Evolutionary conservation across 2,329 filamentous ascomycete genomes (phyloP), one percentile per base, ranked within the genome.

Genomic region (Diaporthe citrichinensis): DNA sequence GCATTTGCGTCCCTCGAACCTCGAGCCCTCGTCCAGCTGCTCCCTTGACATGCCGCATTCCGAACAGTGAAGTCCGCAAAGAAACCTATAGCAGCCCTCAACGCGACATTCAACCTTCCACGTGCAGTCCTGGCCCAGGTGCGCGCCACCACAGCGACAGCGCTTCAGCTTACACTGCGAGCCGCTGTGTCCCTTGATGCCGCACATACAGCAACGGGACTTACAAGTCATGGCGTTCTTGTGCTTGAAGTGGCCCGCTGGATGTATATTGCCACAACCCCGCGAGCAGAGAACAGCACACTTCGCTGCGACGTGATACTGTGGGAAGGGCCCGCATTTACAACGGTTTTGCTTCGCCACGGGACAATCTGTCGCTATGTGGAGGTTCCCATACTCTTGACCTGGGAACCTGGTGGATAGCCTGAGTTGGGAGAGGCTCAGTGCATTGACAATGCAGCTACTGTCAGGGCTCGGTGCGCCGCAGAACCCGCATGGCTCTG

Each of bases 201-300:
- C 85, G 74, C 85, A 86, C 84, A 86, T 86, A 76, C 84, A 86
- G 77, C 85, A 86, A 25, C 85, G 81, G 23, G 78, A 65, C 25
- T 77, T 76, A 78, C 84, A 86, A 4, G 79, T 78, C 81, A 86
- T 85, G 58, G 84, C 84, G 58, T 81, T 84, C 39, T 78, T 78
- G 76, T 85, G 82, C 61, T 78, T 79, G 77, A 78, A 78, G 59
- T 80, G 78, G 9, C 81, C 81, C 3, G 78, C 76, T 0, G 75
- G 75, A 15, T 77, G 65, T 2, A 76, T 69, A 46, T 78, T 78
- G n/a, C 83, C 83, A 46, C 84, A 85, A 17, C 75, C 74, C 55
- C 82, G 81, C 53, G 80, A 83, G 77, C 84, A 86, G 4, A 78
- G 78, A 6, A 84, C 73, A n/a, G 76, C 74, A 75, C 84, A 86